Percentiles rank a stretch among this genome's conserved stretches.
Conservation (phyloP, 2,329 filamentous ascomycete genomes). For the Bipolaris oryzae region DNA sequence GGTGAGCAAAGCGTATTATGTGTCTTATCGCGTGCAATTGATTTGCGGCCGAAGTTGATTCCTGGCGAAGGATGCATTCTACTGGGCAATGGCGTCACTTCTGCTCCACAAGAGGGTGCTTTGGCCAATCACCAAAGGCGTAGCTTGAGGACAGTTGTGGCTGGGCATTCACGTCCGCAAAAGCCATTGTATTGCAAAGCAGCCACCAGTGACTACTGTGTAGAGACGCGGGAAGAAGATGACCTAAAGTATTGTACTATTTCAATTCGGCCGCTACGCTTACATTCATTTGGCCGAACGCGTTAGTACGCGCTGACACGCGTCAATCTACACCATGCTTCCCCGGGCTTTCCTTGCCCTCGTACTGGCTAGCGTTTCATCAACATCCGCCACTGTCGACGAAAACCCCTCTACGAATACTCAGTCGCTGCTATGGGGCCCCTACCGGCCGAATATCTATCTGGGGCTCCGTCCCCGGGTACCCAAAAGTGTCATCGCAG, state of each 20-base stretch:
- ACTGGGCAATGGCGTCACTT: conserved; percentile 11
- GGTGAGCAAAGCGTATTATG: conserved; percentile 22
- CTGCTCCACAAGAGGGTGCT: neutral
- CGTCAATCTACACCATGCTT: conserved; percentile 25
- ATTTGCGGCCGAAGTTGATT: conserved; percentile 10
- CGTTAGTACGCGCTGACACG: conserved; percentile 5
- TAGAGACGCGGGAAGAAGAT: conserved; percentile 12
- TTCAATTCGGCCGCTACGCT: conserved; percentile 13
- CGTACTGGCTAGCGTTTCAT: conserved; percentile 21
- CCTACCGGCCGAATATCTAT: conserved; percentile 91
- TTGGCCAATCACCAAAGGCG: conserved; percentile 8
- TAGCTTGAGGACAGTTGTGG: conserved; percentile 4
- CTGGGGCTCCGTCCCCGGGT: conserved; percentile 85
- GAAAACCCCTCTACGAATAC: conserved; percentile 56
- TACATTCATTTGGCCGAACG: conserved; percentile 7
- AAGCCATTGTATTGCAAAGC: conserved; percentile 11
- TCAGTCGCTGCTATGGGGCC: conserved; percentile 90
- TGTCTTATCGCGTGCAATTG: conserved; percentile 16
- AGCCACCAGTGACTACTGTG: conserved; percentile 6
- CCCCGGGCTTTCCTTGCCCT: conserved; percentile 26
- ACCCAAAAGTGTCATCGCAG: conserved; percentile 78
- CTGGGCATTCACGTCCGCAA: conserved; percentile 8
- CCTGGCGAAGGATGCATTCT: neutral
- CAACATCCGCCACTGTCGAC: conserved; percentile 17
- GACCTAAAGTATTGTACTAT: conserved; percentile 5